These are phyloP conservation scores for Fusarium oxysporum DNA, from an alignment of 2,329 filamentous ascomycete genomes.

Conservation along the genomic window DNA sequence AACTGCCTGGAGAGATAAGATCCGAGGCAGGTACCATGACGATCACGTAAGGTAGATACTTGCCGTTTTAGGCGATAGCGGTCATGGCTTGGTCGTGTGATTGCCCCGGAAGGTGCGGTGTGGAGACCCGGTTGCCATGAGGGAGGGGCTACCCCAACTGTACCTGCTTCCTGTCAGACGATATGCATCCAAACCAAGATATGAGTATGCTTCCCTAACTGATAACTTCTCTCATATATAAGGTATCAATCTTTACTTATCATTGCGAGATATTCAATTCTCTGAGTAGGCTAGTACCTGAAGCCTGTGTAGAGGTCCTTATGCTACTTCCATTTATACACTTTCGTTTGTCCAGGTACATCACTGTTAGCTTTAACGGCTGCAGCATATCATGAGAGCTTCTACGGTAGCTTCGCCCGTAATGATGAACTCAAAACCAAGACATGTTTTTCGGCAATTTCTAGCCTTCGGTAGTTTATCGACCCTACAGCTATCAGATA, in stretches of 20 bases:
- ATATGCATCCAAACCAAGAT: background rate
- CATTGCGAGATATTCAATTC: background rate
- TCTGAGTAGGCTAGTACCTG: background rate
- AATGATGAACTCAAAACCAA: background rate
- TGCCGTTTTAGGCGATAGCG: conserved; percentile 33
- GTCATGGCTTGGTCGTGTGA: conserved; percentile 38
- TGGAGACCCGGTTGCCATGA: conserved; percentile 39
- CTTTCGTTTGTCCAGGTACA: background rate
- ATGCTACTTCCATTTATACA: background rate
- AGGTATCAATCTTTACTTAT: background rate
- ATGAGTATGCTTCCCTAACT: background rate
- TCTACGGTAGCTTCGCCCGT: background rate
- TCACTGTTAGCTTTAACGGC: background rate
- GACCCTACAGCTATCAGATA: background rate
- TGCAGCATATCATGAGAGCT: conserved; percentile 5
- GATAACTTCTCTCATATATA: background rate
- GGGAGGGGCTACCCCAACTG: background rate
- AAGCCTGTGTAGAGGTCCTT: too few relatives aligned
- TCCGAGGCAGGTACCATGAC: conserved; percentile 35
- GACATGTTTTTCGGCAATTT: background rate
- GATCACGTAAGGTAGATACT: conserved; percentile 40
- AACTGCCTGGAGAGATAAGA: conserved; percentile 24
- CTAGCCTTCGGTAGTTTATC: background rate
- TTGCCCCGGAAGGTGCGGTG: conserved; percentile 24
- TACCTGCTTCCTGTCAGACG: conserved; percentile 11